These are phyloP conservation scores for Pouteria glomerata DNA, from an alignment of 148 eudicot species.

Conservation along the genomic window DNA sequence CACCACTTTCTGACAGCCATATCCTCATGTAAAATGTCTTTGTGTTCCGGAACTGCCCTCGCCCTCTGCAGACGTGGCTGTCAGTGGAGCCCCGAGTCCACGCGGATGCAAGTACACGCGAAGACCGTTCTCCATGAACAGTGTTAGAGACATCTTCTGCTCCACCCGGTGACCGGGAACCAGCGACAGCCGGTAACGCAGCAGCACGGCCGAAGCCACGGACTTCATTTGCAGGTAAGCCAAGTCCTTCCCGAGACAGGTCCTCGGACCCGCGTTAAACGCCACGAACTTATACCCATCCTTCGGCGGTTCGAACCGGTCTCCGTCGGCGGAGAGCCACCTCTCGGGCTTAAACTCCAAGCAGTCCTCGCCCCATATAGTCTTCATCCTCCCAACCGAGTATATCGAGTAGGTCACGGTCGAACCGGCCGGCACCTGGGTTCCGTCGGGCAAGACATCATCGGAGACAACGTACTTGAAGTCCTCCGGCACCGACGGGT, in stretches of 20 bases:
- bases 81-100: constrained; percentile 26
- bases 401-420: constrained; percentile 81
- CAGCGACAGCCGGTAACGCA: constrained; percentile 45
- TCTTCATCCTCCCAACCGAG: constrained; percentile 82
- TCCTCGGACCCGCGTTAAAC: constrained; percentile 84
- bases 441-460: constrained; percentile 76
- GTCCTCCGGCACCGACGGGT: constrained; percentile 81
- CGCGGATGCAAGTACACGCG: constrained; percentile 56
- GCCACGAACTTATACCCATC: constrained; percentile 81
- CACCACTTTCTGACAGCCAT: no score
- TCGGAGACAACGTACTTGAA: constrained; percentile 69
- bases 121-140: constrained; percentile 81
- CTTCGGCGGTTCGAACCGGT: constrained; percentile 57
- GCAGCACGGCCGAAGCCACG: constrained; percentile 69
- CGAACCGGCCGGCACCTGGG: constrained; percentile 62
- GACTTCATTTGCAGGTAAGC: constrained; percentile 91
- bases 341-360: constrained; percentile 82
- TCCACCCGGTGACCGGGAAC: constrained; percentile 82
- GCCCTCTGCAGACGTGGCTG: constrained; percentile 14
- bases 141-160: constrained; percentile 81
- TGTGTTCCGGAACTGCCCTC: constrained; percentile 5
- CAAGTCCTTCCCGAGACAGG: constrained; percentile 78
- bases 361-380: constrained; percentile 88
- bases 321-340: constrained; percentile 46
- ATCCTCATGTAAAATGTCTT: no score